These are phyloP conservation scores for Jimgerdemannia flammicorona DNA, from an alignment of 192 early-diverging fungal species.

Conservation along the genomic window DNA sequence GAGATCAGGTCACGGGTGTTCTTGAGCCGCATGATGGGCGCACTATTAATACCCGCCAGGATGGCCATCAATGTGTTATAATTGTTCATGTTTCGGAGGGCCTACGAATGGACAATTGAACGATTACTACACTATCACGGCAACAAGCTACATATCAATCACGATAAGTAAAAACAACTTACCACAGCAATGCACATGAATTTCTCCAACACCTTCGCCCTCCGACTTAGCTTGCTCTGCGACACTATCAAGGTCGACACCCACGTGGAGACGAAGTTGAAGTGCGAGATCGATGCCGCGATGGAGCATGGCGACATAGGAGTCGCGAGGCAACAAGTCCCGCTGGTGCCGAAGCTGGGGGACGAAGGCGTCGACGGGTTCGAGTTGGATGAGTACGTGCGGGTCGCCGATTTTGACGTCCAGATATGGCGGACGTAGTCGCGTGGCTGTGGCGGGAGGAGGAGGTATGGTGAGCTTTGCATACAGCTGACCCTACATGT, in stretches of 20 bases:
- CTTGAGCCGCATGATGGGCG: slow-evolving; percentile 56
- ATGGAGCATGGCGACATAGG: slow-evolving; percentile 16
- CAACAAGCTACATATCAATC: not conserved
- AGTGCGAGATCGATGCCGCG: slow-evolving; percentile 63
- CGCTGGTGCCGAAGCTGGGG: not conserved
- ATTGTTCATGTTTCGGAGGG: slow-evolving; percentile 61
- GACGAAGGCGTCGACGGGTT: not conserved
- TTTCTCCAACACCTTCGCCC: slow-evolving; percentile 62
- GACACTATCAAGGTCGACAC: slow-evolving; percentile 63
- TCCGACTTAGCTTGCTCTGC: slow-evolving; percentile 54
- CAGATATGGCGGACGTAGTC: slow-evolving; percentile 60
- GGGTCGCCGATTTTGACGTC: slow-evolving; percentile 32
- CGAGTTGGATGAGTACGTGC: slow-evolving; percentile 4
- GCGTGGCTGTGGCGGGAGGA: slow-evolving; percentile 37
- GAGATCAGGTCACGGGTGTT: slow-evolving; percentile 54
- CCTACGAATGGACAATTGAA: slow-evolving; percentile 22
- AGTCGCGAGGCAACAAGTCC: not conserved
- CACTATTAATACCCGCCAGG: slow-evolving; percentile 63
- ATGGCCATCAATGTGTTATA: slow-evolving; percentile 79
- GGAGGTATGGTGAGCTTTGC: not conserved
- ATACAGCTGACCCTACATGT: not conserved
- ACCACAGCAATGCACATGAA: slow-evolving; percentile 70
- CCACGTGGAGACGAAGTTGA: slow-evolving; percentile 74
- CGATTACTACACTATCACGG: not conserved
- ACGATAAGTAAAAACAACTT: not conserved